Evolutionary conservation across 129 eudicot genomes (phyloP), one percentile per base, ranked within the genome.

Genomic region (Helichrysum umbraculigerum): DNA sequence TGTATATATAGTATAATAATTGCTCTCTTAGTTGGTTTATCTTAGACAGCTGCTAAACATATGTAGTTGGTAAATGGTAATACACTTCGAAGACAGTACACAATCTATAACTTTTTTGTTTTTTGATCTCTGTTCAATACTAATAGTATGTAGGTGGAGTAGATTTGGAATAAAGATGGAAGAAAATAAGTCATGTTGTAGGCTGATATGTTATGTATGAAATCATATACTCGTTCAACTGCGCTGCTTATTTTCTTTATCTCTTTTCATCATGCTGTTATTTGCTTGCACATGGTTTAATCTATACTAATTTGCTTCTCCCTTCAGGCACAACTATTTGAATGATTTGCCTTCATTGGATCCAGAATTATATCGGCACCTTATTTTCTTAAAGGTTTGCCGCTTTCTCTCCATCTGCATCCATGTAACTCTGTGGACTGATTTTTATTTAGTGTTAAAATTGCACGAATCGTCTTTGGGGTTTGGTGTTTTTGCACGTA

Each of bases 351-450:
- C 98, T 66, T 93, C 98, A 16, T 67, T 93, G 93, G 98, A 93
- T 84, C 98, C 97, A n/a, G 98, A 93, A 81, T 73, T 93, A 32
- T 93, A 93, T 76, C 93, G 98, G 64, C 98, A 93, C 82, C 97
- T 93, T 76, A 88, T 93, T 33, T 93, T 90, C 70, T 70, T 93
- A 37, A 93, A 93, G 96, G 98, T 93, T 68, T 70, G 59, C 72
- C 57, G 72, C 61, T 63, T 77, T 70, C 66, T 77, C 54, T 56
- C 17, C 47, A 76, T 10, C 56, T 29, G 16, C 33, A 7, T 28
- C 19, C 3, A 11, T 61, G n/a, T 47, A 44, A 44, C 52, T 12
- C 17, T 14, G 52, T 44, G 54, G 17, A 4, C 17, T 64, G 32
- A 60, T 32, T 37, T 50, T 41, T 9, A 35, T 73, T 4, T 25